Evolutionary conservation across 805 yeast species (phyloP).

Genomic region (Allodekkera sacchari): DNA sequence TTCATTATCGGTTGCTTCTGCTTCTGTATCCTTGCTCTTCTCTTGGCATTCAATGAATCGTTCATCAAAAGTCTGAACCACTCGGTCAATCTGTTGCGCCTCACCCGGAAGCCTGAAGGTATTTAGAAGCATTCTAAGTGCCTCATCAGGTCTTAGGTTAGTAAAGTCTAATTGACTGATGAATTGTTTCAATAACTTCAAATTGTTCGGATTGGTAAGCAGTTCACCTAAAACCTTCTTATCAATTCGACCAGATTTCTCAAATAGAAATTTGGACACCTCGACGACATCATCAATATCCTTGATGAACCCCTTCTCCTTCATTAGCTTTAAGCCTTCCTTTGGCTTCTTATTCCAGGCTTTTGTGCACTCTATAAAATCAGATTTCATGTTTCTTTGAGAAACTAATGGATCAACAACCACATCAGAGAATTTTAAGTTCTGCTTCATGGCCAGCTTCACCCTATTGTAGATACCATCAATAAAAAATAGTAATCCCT

Average conservation of each 20-base stretch:
- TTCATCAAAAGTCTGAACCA: conserved; percentile 79
- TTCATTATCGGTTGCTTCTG: conserved; percentile 8
- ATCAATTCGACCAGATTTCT: conserved; percentile 73
- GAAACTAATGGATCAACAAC: conserved; percentile 27
- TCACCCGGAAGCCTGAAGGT: conserved; percentile 94
- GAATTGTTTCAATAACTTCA: conserved; percentile 52
- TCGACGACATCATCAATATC: conserved; percentile 41
- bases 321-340: conserved; percentile 58
- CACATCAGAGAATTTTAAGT: conserved; percentile 12
- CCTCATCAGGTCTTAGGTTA: conserved; percentile 85
- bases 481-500: conserved; percentile 70
- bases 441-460: conserved; percentile 23
- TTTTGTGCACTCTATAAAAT: conserved; percentile 68
- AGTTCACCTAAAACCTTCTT: conserved; percentile 84
- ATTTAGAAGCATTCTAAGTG: conserved; percentile 71
- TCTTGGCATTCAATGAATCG: conserved; percentile 66
- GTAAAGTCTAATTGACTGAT: conserved; percentile 66
- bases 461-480: conserved; percentile 51
- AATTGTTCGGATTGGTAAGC: conserved; percentile 68
- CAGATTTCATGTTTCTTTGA: conserved; percentile 52
- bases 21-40: conserved; percentile 17
- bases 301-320: conserved; percentile 57
- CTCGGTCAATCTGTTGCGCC: conserved; percentile 91
- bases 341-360: conserved; percentile 73
- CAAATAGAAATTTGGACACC: conserved; percentile 68